Conservation (phyloP, 345 rosid genomes). For the Dovyalis caffra region DNA sequence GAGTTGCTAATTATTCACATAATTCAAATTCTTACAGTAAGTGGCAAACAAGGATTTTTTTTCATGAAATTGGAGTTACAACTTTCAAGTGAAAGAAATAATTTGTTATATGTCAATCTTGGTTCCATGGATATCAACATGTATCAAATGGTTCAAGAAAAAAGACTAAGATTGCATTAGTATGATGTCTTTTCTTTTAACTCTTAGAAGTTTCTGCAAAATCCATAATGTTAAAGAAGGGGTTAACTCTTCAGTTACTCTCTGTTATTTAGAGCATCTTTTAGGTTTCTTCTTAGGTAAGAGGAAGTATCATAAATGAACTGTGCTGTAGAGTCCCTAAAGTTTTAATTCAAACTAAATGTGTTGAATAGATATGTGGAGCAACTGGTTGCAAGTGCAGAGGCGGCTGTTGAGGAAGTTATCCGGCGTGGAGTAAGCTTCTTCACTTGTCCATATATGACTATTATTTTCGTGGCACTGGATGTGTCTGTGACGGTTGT, state of each 20-base stretch:
- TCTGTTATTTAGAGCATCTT: not conserved
- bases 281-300: not conserved
- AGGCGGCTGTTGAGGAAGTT: slow-evolving; percentile 99
- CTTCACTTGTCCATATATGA: slow-evolving; percentile 10
- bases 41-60: not conserved
- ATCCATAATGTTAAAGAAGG: not conserved
- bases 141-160: not conserved
- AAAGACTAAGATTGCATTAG: not conserved
- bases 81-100: not conserved
- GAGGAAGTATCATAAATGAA: not conserved
- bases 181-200: not conserved
- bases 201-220: not conserved
- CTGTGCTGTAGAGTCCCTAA: not conserved
- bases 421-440: slow-evolving; percentile 75
- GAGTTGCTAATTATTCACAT: not conserved
- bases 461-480: not conserved
- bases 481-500: slow-evolving; percentile 18
- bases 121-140: not conserved
- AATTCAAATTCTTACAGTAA: not conserved
- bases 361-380: slow-evolving; percentile 68
- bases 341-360: slow-evolving; percentile 4
- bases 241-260: not conserved
- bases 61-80: not conserved
- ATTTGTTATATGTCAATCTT: not conserved
- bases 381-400: slow-evolving; percentile 94